Evolutionary conservation across 768 basidiomycete genomes (phyloP).

Genomic region (Collybia sp.): DNA sequence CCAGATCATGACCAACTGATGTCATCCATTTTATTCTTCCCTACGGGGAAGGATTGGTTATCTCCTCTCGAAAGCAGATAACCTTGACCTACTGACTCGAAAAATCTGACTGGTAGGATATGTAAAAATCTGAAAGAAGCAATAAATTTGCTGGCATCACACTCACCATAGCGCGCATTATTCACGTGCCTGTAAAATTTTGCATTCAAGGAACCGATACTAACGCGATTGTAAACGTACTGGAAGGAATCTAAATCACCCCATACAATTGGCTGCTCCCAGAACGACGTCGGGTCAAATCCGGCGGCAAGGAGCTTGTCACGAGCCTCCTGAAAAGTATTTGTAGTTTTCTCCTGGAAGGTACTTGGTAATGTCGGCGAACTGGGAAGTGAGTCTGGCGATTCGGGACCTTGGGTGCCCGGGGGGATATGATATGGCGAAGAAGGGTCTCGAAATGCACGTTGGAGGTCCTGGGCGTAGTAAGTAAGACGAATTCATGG

Average conservation of each 20-base stretch:
- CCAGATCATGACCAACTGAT: constrained; percentile 51
- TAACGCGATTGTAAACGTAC: constrained; percentile 34
- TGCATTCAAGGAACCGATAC: neutral
- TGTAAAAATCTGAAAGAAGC: constrained; percentile 54
- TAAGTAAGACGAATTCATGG: neutral
- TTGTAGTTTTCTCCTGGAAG: constrained; percentile 3
- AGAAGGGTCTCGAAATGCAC: constrained; percentile 55
- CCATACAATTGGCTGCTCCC: constrained; percentile 77
- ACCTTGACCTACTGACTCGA: constrained; percentile 53
- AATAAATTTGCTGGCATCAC: neutral
- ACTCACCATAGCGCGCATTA: constrained; percentile 67
- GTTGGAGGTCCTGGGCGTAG: constrained; percentile 48
- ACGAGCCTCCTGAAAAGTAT: constrained; percentile 33
- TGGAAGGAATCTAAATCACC: constrained; percentile 78
- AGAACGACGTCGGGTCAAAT: constrained; percentile 63
- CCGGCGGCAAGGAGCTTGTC: constrained; percentile 38
- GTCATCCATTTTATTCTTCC: constrained; percentile 68
- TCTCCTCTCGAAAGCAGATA: neutral
- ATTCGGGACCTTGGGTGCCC: constrained; percentile 54
- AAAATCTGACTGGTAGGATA: constrained; percentile 47
- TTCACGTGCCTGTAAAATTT: constrained; percentile 60
- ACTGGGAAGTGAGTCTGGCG: constrained; percentile 42
- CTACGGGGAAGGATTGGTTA: constrained; percentile 25
- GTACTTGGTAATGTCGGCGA: constrained; percentile 4
- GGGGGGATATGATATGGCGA: constrained; percentile 65